Evolutionary conservation across 1,284 basidiomycete genomes (phyloP).

Genomic region (Ustilago nuda): DNA sequence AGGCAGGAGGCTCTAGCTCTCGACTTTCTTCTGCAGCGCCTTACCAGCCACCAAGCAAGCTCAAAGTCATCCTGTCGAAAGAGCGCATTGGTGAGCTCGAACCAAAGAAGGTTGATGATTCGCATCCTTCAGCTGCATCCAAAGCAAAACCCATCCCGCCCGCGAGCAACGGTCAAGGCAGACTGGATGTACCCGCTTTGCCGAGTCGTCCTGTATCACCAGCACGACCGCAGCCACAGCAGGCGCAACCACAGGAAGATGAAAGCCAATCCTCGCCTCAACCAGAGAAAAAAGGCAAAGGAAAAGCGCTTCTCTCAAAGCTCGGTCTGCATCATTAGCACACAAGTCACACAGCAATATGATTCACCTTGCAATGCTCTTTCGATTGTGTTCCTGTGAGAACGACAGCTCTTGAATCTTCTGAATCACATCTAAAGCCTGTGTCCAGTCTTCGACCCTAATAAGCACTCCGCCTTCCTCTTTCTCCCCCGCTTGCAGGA

Average conservation of each 20-base stretch:
- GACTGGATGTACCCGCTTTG: conserved; percentile 11
- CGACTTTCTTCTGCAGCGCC: background rate
- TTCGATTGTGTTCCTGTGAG: background rate
- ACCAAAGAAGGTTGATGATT: conserved; percentile 26
- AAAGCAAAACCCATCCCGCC: background rate
- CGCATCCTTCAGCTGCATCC: background rate
- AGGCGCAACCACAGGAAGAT: background rate
- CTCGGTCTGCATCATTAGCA: conserved; percentile 31
- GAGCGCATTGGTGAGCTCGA: conserved; percentile 49
- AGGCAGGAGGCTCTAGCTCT: background rate
- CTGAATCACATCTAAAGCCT: conserved; percentile 30
- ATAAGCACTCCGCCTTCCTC: conserved; percentile 16
- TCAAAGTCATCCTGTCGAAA: conserved; percentile 48
- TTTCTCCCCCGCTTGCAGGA: background rate
- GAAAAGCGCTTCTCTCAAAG: conserved; percentile 41
- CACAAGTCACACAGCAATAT: background rate
- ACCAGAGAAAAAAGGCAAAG: conserved; percentile 34
- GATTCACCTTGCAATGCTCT: background rate
- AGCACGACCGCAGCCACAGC: background rate
- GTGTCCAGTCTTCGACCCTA: conserved; percentile 34
- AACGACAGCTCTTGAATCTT: conserved; percentile 14
- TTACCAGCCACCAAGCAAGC: conserved; percentile 39
- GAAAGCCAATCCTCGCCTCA: background rate
- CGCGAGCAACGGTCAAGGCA: background rate
- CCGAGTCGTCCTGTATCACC: conserved; percentile 25